Base-by-base conservation (phyloP, 176 grass and related monocot genomes). In the Aegilops speltoides region DNA sequence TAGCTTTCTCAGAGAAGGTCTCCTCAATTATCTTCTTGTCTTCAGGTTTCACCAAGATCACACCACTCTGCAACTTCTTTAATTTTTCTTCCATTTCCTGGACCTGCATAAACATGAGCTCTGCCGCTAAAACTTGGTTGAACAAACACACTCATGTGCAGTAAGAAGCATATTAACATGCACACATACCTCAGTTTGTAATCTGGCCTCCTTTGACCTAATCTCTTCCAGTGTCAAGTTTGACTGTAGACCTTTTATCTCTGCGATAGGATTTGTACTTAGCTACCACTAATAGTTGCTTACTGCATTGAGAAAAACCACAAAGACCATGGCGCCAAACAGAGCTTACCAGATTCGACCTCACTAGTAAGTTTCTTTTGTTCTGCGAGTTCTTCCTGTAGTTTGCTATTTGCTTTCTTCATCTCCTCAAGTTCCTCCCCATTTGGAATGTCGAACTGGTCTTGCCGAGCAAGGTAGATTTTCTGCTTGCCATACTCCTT, bases 401-500 rank as follows among this genome's bases (percentile, higher is more conserved):
- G 78, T 34, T 91, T 90, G 73, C 20, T 83, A 94, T 94, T 99
- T 76, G 77, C 89, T 88, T 90, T 83, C 92, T 96, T 96, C 97
- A 96, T 94, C 70, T 94, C 79, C 88, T 94, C 94, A 37, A 99
- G 92, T 86, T 99, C 94, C 90, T 96, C 87, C 7, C 87, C 87
- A 80, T 94, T 96, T 63, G 94, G 94, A 91, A 96, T 96, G 22
- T 96, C 78, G 5, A 99, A 96, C 64, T 96, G 94, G 86, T 99
- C 94, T 89, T 99, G 97, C 77, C 94, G 92, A 83, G 94, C 92
- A 88, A 99, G 76, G 69, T 99, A 99, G 68, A 99, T 91, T 85
- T 96, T 99, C 83, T 99, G 94, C 76, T 99, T 99, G 22, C 94
- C 97, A 86, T 99, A 99, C 86, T 99, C 94, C 84, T 98, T 98